Evolutionary conservation across 306 rosid genomes (phyloP), one percentile per base, ranked within the genome.

Genomic region (Pueraria montana): DNA sequence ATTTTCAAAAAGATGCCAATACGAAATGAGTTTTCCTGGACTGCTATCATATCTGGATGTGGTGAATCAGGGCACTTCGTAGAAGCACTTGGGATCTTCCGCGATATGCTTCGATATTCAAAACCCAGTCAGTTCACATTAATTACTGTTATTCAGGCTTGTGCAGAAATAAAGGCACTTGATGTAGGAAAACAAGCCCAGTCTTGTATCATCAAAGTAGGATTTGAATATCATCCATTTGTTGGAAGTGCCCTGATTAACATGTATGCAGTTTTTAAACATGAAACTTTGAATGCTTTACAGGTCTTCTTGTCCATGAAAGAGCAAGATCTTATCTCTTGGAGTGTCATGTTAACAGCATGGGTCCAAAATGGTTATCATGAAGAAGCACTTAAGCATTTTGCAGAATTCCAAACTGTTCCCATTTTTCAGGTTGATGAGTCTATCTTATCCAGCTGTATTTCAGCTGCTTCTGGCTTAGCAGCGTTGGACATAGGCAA

Each of bases 401-500:
- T 87, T 62, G 40, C 73, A 43, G 64, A 77, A 68, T 87, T 84
- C 72, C 81, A 71, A 58, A 66, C 38, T 26, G 73, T 36, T 45
- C 74, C 74, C 53, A n/a, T 30, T 82, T 87, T 87, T 53, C 81
- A 72, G 50, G 82, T 82, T 69, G 90, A 87, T 20, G 90, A 79
- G 69, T 81, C 88, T 53, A 82, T 87, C 71, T 74, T 87, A 80
- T 81, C 90, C 26, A 61, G 86, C 82, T 87, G 90, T 72, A 63
- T 82, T 55, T 87, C 82, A 24, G 86, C 90, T 68, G 85, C 86
- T 72, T 84, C 90, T 42, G 90, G 87, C 79, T 77, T 87, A 82
- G 86, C 87, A 46, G 88, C 88, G 21, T 18, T 48, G 27, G 88
- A 87, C 75, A 73, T 74, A 12, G 90, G 90, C n/a, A 87, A 68